These are phyloP conservation scores for Saccharomyces pastorianus DNA, from an alignment of 1,139 yeast species.

Conservation along the genomic window DNA sequence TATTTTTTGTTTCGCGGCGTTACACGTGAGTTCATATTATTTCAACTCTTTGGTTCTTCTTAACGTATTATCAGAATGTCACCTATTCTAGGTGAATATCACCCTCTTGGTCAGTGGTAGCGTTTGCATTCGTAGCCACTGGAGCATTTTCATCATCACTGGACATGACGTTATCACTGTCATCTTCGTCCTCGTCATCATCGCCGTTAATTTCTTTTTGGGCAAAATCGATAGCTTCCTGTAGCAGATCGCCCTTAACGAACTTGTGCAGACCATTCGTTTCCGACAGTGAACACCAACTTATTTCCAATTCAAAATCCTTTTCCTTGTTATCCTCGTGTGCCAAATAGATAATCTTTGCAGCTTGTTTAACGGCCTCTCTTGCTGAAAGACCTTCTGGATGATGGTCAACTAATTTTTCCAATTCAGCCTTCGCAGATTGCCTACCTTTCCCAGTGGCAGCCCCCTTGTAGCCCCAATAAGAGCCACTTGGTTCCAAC, in stretches of 20 bases:
- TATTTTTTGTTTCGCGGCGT: neutral
- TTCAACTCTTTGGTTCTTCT: neutral
- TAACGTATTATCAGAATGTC: neutral
- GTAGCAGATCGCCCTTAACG: constrained; percentile 68
- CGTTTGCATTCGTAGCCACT: constrained; percentile 18
- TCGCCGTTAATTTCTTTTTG: constrained; percentile 76
- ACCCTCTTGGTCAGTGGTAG: constrained; percentile 22
- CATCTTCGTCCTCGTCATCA: constrained; percentile 50
- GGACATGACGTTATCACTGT: constrained; percentile 19
- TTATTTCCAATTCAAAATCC: constrained; percentile 88
- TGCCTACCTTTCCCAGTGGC: constrained; percentile 98
- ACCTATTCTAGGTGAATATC: constrained; percentile 23
- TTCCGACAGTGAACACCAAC: constrained; percentile 74
- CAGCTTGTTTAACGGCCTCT: constrained; percentile 90
- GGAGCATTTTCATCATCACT: constrained; percentile 39
- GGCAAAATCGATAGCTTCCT: constrained; percentile 77
- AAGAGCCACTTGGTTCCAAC: constrained; percentile 95
- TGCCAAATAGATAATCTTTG: constrained; percentile 83
- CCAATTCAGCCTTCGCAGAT: constrained; percentile 90
- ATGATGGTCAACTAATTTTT: constrained; percentile 47
- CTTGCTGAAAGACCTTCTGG: constrained; percentile 51
- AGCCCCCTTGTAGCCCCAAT: constrained; percentile 96
- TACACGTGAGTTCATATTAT: neutral
- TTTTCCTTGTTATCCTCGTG: constrained; percentile 97
- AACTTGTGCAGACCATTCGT: constrained; percentile 76